These are phyloP conservation scores for Chamaenerion angustifolium DNA, from an alignment of 345 rosid genomes.

Conservation along the genomic window DNA sequence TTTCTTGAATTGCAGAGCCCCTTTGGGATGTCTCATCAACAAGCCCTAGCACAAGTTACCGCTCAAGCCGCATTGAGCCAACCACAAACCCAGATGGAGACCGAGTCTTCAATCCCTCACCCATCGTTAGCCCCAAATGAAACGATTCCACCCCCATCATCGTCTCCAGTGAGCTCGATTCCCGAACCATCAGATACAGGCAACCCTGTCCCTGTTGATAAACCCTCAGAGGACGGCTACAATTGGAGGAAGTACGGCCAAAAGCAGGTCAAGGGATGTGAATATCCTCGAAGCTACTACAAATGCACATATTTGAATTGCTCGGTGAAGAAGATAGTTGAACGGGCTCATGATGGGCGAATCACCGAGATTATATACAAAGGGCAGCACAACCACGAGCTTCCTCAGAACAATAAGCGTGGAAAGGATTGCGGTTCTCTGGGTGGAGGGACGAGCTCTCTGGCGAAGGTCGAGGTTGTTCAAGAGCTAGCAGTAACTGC, in stretches of 20 bases:
- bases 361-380: slow-evolving; percentile 87
- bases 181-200: slow-evolving; percentile 32
- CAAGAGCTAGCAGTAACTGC: slow-evolving; percentile 22
- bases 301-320: slow-evolving; percentile 73
- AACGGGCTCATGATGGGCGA: slow-evolving; percentile 75
- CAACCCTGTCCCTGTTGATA: slow-evolving; percentile 42
- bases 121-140: slow-evolving; percentile 23
- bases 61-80: slow-evolving; percentile 52
- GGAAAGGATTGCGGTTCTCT: slow-evolving; percentile 32
- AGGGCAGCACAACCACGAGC: slow-evolving; percentile 84
- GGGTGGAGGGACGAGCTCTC: slow-evolving; percentile 24
- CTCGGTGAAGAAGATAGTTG: slow-evolving; percentile 87
- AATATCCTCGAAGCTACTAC: slow-evolving; percentile 93
- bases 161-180: slow-evolving; percentile 23
- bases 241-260: slow-evolving; percentile 97
- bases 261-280: slow-evolving; percentile 91
- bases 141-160: slow-evolving; percentile 27
- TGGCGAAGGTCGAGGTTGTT: slow-evolving; percentile 24
- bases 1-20: slow-evolving; percentile 40
- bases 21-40: slow-evolving; percentile 73
- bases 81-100: slow-evolving; percentile 26
- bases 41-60: slow-evolving; percentile 70
- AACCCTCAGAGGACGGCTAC: slow-evolving; percentile 86
- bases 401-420: slow-evolving; percentile 55
- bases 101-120: slow-evolving; percentile 23